Evolutionary conservation across 257 asterid genomes (phyloP).

Genomic region (Salvia rosmarinus): DNA sequence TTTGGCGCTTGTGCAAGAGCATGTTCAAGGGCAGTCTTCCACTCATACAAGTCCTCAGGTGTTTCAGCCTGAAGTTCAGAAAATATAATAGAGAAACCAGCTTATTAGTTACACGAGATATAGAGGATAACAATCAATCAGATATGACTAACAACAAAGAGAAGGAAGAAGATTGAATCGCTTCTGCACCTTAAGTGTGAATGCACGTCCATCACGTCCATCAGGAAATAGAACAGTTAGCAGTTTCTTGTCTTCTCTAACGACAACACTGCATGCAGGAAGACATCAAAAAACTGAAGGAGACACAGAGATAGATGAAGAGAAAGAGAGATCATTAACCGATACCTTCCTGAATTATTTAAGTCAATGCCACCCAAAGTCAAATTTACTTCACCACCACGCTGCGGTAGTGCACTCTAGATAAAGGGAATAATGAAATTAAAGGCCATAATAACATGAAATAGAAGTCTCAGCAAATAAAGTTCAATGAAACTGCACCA

Average conservation of each 20-base stretch:
- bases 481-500: constrained; percentile 12
- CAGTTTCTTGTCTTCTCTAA: constrained; percentile 96
- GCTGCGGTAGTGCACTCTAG: constrained; percentile 91
- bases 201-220: constrained; percentile 99
- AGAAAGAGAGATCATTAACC: constrained; percentile 21
- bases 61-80: constrained; percentile 78
- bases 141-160: background rate
- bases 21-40: constrained; percentile 95
- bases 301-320: constrained; percentile 12
- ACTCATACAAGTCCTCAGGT: constrained; percentile 91
- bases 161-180: constrained; percentile 9
- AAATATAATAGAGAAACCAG: constrained; percentile 30
- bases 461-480: constrained; percentile 30
- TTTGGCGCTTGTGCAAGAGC: constrained; percentile 98
- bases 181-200: constrained; percentile 82
- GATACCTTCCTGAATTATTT: constrained; percentile 96
- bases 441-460: constrained; percentile 27
- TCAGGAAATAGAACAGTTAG: constrained; percentile 94
- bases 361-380: constrained; percentile 97
- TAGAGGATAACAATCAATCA: constrained; percentile 21
- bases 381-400: constrained; percentile 95
- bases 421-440: constrained; percentile 26
- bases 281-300: constrained; percentile 37
- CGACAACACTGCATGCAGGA: constrained; percentile 77
- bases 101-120: constrained; percentile 16